Evolutionary conservation across 177 flowering plant genomes (phyloP), one percentile per base, ranked within the genome.

Genomic region (Vitis hybrid): DNA sequence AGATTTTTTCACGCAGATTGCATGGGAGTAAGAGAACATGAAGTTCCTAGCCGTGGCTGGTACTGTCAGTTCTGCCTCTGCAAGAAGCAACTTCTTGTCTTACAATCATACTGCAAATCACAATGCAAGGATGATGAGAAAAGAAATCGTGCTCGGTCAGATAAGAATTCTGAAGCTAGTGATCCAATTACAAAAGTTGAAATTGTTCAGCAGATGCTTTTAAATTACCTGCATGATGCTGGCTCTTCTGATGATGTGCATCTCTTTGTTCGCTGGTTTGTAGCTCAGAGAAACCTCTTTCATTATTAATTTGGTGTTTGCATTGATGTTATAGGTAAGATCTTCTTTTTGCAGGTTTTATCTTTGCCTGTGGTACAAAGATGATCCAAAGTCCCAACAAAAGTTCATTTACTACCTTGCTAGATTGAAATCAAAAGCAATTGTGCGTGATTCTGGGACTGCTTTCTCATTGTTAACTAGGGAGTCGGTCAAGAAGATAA

Each of bases 331-430:
- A 64, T 71, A 38, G 3, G 38, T 59, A 62, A 31, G 31, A 31
- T 64, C 10, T 38, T 14, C 64, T 64, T 18, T 64, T 7, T 85
- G 83, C 92, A 94, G 99, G 99, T 92, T 91, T 81, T 91, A 92
- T 82, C 88, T 96, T 63, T 94, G 91, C 80, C 67, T 92, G 11
- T 96, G 99, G 99, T 91, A 80, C 83, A 96, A 96, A 84, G 97
- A 94, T 85, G 92, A 90, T 68, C 88, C 97, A 28, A 86, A 81
- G 70, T 83, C 90, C 62, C 86, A 86, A 71, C 79, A 89, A 72
- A 89, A 84, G 77, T 82, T 85, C 59, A 66, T 66, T 60, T 91
- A 81, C 82, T 84, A 84, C 74, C 80, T 94, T 73, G 84, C 92
- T 59, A 88, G 94, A 82, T 73, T 96, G 61, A 89, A 85, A 59